phyloP scores from a whole-genome alignment of 345 rosid genomes.

The Salix suchowensis region DNA sequence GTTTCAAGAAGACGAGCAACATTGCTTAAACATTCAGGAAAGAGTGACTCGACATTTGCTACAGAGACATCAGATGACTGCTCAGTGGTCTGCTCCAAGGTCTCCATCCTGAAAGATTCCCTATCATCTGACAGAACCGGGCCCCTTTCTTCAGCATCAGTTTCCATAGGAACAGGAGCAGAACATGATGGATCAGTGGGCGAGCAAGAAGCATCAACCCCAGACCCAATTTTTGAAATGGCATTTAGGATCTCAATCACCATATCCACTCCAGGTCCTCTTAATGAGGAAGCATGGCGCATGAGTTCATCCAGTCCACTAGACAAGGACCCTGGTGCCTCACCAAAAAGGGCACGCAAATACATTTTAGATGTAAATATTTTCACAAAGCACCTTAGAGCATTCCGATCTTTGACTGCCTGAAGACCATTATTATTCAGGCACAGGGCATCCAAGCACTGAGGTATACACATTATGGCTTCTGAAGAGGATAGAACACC shows the following conservation, averaged over 20 bases:
- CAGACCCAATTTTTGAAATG: conserved; percentile 61
- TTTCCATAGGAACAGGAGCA: conserved; percentile 82
- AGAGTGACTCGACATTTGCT: conserved; percentile 55
- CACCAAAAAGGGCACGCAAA: conserved; percentile 77
- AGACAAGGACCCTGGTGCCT: conserved; percentile 73
- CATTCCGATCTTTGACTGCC: conserved; percentile 80
- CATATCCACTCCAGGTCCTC: conserved; percentile 86
- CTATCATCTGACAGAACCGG: conserved; percentile 30
- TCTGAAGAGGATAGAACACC: conserved; percentile 81
- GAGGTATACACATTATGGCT: conserved; percentile 94
- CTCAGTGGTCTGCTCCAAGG: conserved; percentile 50
- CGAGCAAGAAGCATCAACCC: conserved; percentile 44
- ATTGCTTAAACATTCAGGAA: conserved; percentile 79
- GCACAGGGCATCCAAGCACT: conserved; percentile 94
- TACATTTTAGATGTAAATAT: conserved; percentile 79
- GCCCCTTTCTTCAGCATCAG: conserved; percentile 62
- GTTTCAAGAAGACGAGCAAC: conserved; percentile 87
- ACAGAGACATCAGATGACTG: conserved; percentile 50
- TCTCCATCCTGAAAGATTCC: conserved; percentile 40
- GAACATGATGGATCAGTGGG: conserved; percentile 43
- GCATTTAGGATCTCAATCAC: conserved; percentile 70
- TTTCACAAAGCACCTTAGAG: conserved; percentile 87
- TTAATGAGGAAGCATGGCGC: conserved; percentile 88
- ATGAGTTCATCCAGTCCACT: conserved; percentile 90
- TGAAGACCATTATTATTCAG: conserved; percentile 81